phyloP scores from a whole-genome alignment of 108 stramenopile genomes.

The Skeletonema tropicum region DNA sequence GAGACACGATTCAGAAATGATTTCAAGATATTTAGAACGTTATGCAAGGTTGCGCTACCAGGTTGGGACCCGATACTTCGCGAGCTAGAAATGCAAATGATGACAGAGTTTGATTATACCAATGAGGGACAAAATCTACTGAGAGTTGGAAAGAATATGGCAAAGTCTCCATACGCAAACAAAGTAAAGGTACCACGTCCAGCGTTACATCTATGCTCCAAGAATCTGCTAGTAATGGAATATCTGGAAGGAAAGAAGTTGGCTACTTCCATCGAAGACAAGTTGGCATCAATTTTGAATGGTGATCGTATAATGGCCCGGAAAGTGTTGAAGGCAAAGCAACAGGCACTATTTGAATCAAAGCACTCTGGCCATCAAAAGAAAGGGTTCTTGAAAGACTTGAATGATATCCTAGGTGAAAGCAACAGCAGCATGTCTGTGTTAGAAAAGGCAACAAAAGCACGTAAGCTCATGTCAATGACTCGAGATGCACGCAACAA shows the following conservation, averaged over 20 bases:
- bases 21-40: slow-evolving; percentile 68
- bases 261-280: slow-evolving; percentile 55
- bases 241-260: slow-evolving; percentile 65
- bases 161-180: slow-evolving; percentile 45
- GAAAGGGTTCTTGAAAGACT: slow-evolving; percentile 33
- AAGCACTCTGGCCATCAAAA: slow-evolving; percentile 23
- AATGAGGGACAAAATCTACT: slow-evolving; percentile 60
- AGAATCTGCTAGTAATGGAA: slow-evolving; percentile 77
- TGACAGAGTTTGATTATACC: slow-evolving; percentile 77
- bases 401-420: slow-evolving; percentile 27
- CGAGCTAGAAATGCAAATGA: slow-evolving; percentile 66
- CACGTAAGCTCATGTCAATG: slow-evolving; percentile 38
- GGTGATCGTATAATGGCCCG: slow-evolving; percentile 45
- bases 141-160: slow-evolving; percentile 55
- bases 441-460: slow-evolving; percentile 13
- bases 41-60: slow-evolving; percentile 70
- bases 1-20: slow-evolving; percentile 68
- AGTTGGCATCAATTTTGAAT: slow-evolving; percentile 47
- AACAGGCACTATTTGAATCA: slow-evolving; percentile 47
- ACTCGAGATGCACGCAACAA: slow-evolving; percentile 39
- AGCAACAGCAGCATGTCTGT: slow-evolving; percentile 7
- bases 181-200: slow-evolving; percentile 63
- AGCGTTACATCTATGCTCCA: slow-evolving; percentile 49
- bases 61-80: slow-evolving; percentile 74
- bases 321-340: slow-evolving; percentile 51